phyloP scores from a whole-genome alignment of 129 eudicot species.

The Flaveria linearis region DNA sequence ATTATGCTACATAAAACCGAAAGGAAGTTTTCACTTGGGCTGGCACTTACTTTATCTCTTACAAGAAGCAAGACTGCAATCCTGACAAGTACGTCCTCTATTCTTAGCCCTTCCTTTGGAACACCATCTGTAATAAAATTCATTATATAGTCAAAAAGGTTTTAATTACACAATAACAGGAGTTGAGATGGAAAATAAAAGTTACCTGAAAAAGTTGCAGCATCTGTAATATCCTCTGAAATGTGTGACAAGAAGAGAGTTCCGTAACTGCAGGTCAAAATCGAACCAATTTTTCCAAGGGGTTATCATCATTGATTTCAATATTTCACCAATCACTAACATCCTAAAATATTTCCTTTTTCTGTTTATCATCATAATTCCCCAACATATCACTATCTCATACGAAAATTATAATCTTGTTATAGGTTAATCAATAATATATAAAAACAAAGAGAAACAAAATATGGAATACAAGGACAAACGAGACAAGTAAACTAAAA shows the following conservation, averaged over 20 bases:
- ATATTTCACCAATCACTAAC: slow-evolving; percentile 13
- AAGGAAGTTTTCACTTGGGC: background rate
- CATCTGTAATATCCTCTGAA: slow-evolving; percentile 70
- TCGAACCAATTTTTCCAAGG: background rate
- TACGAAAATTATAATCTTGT: background rate
- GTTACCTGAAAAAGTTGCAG: slow-evolving; percentile 78
- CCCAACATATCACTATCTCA: background rate
- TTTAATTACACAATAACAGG: background rate
- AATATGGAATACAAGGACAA: slow-evolving; percentile 5
- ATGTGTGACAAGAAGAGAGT: slow-evolving; percentile 79
- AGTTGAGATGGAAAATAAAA: background rate
- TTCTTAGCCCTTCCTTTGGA: slow-evolving; percentile 93
- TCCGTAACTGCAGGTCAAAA: slow-evolving; percentile 67
- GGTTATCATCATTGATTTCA: background rate
- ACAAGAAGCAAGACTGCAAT: slow-evolving; percentile 68
- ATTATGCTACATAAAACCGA: background rate
- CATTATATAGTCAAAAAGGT: background rate
- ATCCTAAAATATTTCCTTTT: background rate
- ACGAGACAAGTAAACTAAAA: background rate
- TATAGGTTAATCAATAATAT: background rate
- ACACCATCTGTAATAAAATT: slow-evolving; percentile 75
- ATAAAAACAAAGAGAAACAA: background rate
- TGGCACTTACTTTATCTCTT: slow-evolving; percentile 67
- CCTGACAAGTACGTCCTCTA: slow-evolving; percentile 92
- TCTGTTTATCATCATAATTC: background rate